A percentile compares a stretch with the other conserved stretches of the same genome.
Conservation (phyloP, 2,329 filamentous ascomycete species). For the Phialophora macrospora region DNA sequence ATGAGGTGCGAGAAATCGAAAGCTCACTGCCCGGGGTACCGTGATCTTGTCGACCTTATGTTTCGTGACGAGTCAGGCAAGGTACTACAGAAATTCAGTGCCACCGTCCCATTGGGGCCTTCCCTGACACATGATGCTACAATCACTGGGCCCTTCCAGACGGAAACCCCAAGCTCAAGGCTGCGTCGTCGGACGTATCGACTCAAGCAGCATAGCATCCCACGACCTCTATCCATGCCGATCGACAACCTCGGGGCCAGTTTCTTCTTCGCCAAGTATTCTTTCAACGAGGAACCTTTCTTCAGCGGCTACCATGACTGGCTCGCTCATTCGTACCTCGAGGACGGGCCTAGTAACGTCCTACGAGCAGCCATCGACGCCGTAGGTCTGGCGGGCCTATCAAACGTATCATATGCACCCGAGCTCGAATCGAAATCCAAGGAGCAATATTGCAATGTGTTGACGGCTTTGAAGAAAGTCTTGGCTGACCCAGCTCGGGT, state of each 20-base stretch:
- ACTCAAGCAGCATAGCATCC: background rate
- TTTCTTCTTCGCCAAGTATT: slow-evolving; percentile 25
- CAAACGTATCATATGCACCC: slow-evolving; percentile 12
- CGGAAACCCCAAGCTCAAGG: background rate
- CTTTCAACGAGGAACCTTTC: slow-evolving; percentile 16
- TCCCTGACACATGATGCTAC: too few relatives aligned
- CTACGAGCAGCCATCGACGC: slow-evolving; percentile 18
- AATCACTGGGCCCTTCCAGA: background rate
- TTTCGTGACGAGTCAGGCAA: slow-evolving; percentile 20
- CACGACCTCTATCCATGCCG: background rate
- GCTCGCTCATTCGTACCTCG: slow-evolving; percentile 15
- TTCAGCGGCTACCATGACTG: slow-evolving; percentile 20
- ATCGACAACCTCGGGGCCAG: slow-evolving; percentile 13
- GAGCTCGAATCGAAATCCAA: slow-evolving; percentile 9
- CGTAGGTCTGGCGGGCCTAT: slow-evolving; percentile 18
- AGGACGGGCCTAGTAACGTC: slow-evolving; percentile 3
- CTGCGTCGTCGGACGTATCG: background rate
- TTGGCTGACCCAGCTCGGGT: slow-evolving; percentile 42
- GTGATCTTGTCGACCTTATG: slow-evolving; percentile 15
- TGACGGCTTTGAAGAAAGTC: slow-evolving; percentile 60
- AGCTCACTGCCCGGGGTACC: slow-evolving; percentile 17
- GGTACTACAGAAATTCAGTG: slow-evolving; percentile 4
- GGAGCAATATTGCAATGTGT: slow-evolving; percentile 16
- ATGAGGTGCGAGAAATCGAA: slow-evolving; percentile 19
- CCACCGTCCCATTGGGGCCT: background rate